Evolutionary conservation across 2,329 filamentous ascomycete species (phyloP).

Genomic region (Calonectria pteridis): DNA sequence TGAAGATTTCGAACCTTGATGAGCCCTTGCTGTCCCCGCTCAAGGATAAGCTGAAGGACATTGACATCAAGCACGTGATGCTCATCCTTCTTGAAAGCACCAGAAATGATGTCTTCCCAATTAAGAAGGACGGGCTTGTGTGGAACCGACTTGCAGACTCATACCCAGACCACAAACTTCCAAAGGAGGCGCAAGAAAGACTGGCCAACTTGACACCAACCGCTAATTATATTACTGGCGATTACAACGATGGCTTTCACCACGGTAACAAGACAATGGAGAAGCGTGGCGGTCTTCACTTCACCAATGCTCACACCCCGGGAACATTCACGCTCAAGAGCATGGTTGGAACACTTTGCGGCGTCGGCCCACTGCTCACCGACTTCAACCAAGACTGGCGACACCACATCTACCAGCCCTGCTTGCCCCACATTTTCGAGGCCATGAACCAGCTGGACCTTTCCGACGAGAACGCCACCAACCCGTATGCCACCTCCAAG

Average conservation of each 20-base stretch:
- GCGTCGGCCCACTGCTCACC: slow-evolving; percentile 52
- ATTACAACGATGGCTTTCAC: not conserved
- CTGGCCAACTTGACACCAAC: slow-evolving; percentile 1
- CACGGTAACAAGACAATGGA: not conserved
- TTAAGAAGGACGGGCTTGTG: not conserved
- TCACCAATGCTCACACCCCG: not conserved
- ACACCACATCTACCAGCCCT: slow-evolving; percentile 57
- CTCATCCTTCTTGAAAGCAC: not conserved
- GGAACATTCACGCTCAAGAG: slow-evolving; percentile 5
- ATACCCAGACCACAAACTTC: not conserved
- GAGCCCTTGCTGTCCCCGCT: not conserved
- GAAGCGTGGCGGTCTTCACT: not conserved
- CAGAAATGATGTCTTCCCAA: not conserved
- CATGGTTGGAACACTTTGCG: slow-evolving; percentile 52
- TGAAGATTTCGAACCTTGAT: not conserved
- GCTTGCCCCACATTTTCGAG: slow-evolving; percentile 52
- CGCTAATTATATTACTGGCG: not conserved
- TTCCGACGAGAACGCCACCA: not conserved
- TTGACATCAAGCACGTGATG: not conserved
- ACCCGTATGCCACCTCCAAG: not conserved
- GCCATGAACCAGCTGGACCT: slow-evolving; percentile 4
- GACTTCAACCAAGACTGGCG: slow-evolving; percentile 55
- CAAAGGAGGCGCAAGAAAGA: not conserved
- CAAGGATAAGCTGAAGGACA: not conserved
- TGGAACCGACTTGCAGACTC: not conserved